Evolutionary conservation across 2,329 filamentous ascomycete genomes (phyloP).

Genomic region (Thelonectria rubi): DNA sequence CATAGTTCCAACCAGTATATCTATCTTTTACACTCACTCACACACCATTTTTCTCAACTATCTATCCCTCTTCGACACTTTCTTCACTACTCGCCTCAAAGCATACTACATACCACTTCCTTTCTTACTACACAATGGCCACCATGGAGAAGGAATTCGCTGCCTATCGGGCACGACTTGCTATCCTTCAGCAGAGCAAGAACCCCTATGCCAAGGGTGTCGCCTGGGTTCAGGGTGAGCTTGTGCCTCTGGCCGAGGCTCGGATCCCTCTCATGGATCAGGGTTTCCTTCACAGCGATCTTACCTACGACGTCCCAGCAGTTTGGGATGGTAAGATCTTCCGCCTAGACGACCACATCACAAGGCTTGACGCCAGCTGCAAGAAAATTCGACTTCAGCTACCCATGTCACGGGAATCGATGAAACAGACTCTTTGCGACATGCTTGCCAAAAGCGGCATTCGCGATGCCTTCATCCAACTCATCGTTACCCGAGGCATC

Average conservation of each 20-base stretch:
- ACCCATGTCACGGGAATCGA: constrained; percentile 51
- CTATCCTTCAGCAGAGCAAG: constrained; percentile 43
- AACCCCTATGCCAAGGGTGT: constrained; percentile 55
- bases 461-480: constrained; percentile 58
- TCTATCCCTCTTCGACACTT: not conserved
- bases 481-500: constrained; percentile 61
- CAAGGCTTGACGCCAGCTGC: constrained; percentile 54
- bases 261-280: constrained; percentile 61
- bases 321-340: constrained; percentile 63
- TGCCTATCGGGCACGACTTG: constrained; percentile 44
- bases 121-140: constrained; percentile 44
- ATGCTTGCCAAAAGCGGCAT: constrained; percentile 59
- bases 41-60: not conserved
- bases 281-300: constrained; percentile 62
- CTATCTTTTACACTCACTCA: not conserved
- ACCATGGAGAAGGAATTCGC: constrained; percentile 55
- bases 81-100: not conserved
- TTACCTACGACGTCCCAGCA: constrained; percentile 61
- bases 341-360: constrained; percentile 59
- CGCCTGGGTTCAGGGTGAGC: constrained; percentile 56
- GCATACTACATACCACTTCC: not conserved
- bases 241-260: constrained; percentile 55
- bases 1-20: too few species aligned
- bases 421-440: constrained; percentile 51
- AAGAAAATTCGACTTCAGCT: constrained; percentile 55